Evolutionary conservation across 257 asterid species (phyloP), one percentile per base, ranked within the genome.

Genomic region (Dorcoceras hygrometricum): DNA sequence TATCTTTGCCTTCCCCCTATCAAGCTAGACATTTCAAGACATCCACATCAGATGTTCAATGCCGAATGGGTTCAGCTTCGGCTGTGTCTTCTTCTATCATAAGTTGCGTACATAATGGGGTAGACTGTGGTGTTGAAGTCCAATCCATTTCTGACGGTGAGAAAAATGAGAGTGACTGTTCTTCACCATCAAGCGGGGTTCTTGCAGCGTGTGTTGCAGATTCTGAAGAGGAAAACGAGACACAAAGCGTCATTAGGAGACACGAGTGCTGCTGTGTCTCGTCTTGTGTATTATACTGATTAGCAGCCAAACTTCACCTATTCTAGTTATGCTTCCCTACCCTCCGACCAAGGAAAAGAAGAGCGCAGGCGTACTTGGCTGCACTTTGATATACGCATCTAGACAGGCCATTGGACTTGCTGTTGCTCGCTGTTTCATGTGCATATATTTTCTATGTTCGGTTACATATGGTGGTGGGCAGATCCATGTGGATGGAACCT

Each of bases 221-320:
- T 81, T 90, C 91, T 16, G 87, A 79, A 62, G 95, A 82, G 31
- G 89, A 74, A 65, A 62, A 24, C 3, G 70, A 51, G 77, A 29
- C 31, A 6, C 67, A 51, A 32, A 58, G 65, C 68, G 29, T 59
- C 63, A 12, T 23, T 25, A 70, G 32, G 27, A 61, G 48, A 36
- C 48, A 11, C 11, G 4, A 0, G 48, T 36, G 2, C 14, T 36
- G 0, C 4, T 1, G 18, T 36, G 48, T 4, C 48, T 36, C 16
- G 0, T 36, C 48, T 36, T 11, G 6, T 6, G 11, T 7, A 31
- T 31, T 1, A 8, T 6, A 10, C 10, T 8, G 36, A 31, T 31
- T 36, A 9, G 16, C 0, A 9, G 48, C 48, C 48, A 11, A 36
- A 11, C 10, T 8, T 36, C 12, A 32, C 10, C 0, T 10, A 32